phyloP scores from a whole-genome alignment of 2,329 filamentous ascomycete genomes.

The Ascochyta fabae region DNA sequence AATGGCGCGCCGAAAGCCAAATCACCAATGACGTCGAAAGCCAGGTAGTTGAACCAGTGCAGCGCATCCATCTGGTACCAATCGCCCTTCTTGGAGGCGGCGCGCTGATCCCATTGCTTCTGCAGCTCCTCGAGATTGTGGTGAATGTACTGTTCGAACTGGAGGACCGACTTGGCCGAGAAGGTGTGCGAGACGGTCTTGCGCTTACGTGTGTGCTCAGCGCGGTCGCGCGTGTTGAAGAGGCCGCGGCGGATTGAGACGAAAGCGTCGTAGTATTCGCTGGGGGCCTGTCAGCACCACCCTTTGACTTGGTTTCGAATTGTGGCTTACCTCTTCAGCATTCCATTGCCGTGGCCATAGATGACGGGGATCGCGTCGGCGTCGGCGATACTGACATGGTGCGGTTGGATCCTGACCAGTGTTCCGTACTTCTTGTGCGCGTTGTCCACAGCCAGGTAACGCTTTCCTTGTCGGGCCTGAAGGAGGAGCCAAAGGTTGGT shows the following conservation, averaged over 20 bases:
- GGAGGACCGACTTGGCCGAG: slow-evolving; percentile 76
- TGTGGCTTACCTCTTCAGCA: slow-evolving; percentile 52
- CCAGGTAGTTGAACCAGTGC: slow-evolving; percentile 78
- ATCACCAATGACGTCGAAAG: slow-evolving; percentile 61
- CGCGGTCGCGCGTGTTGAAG: slow-evolving; percentile 86
- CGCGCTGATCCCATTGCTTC: slow-evolving; percentile 72
- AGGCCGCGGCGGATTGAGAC: slow-evolving; percentile 84
- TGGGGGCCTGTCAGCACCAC: slow-evolving; percentile 40
- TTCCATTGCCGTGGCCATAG: slow-evolving; percentile 69
- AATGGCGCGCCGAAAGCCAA: slow-evolving; percentile 79
- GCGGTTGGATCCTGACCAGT: slow-evolving; percentile 82
- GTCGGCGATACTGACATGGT: slow-evolving; percentile 83
- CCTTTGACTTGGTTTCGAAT: not conserved
- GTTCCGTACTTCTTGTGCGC: slow-evolving; percentile 78
- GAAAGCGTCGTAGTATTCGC: slow-evolving; percentile 89
- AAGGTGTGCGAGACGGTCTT: slow-evolving; percentile 91
- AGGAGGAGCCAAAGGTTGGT: slow-evolving; percentile 81
- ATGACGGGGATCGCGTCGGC: slow-evolving; percentile 76
- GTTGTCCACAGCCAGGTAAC: slow-evolving; percentile 67
- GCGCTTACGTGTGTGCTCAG: slow-evolving; percentile 84
- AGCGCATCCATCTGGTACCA: slow-evolving; percentile 74
- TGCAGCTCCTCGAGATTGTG: slow-evolving; percentile 77
- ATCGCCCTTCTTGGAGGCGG: slow-evolving; percentile 57
- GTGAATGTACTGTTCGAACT: slow-evolving; percentile 91
- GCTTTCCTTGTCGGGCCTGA: slow-evolving; percentile 65